Percentiles rank a stretch among this genome's conserved stretches.
Conservation (phyloP, 164 flowering plant genomes). For the Paratinospora sagittata region DNA sequence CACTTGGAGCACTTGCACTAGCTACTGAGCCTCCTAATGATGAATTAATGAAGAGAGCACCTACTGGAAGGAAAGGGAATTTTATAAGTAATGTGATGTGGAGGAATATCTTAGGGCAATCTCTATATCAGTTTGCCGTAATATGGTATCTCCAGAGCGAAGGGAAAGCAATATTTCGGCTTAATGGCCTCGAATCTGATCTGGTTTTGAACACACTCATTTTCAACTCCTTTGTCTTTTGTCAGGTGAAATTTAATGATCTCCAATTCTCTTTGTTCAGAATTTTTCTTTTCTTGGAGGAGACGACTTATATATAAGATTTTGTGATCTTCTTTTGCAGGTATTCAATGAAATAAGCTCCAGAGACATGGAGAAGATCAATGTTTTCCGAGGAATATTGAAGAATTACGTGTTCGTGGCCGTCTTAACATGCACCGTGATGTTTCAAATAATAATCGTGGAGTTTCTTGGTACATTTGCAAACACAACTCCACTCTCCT, state of each 20-base stretch:
- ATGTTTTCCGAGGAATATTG: constrained; percentile 73
- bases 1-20: constrained; percentile 85
- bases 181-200: constrained; percentile 61
- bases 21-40: constrained; percentile 89
- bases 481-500: constrained; percentile 69
- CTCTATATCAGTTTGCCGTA: constrained; percentile 65
- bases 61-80: constrained; percentile 84
- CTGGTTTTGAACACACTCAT: constrained; percentile 66
- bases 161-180: constrained; percentile 57
- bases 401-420: constrained; percentile 74
- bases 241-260: constrained; percentile 51
- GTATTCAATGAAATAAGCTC: constrained; percentile 91
- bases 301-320: background rate
- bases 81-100: constrained; percentile 89
- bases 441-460: constrained; percentile 75
- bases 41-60: constrained; percentile 71
- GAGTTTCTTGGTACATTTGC: constrained; percentile 83
- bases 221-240: constrained; percentile 83
- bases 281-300: background rate
- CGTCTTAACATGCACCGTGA: constrained; percentile 55
- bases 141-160: constrained; percentile 73
- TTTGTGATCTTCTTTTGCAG: constrained; percentile 33
- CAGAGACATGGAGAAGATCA: constrained; percentile 84
- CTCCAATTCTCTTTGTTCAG: background rate
- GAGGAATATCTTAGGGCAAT: constrained; percentile 88